Evolutionary conservation across 805 yeast genomes (phyloP), one percentile per base, ranked within the genome.

Genomic region (Metschnikowia kofuensis): DNA sequence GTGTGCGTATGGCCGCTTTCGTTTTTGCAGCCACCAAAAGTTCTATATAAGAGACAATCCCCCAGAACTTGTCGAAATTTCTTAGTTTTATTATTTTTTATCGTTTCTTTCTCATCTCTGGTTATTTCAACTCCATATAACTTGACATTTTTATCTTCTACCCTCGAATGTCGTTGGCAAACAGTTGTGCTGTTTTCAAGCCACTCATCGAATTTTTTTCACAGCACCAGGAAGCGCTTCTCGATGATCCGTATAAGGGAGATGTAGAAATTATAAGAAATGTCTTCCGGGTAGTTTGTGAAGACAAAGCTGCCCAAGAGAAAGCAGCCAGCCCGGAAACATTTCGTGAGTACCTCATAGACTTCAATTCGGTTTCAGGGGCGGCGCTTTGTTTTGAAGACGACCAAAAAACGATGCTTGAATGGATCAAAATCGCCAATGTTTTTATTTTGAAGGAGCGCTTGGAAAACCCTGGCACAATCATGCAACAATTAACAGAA

Each of bases 211-310:
- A 47, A 5, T 54, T 54, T 38, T 13, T 49, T 27, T 39, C 32
- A 13, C 26, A 28, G 2, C 40, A 46, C 26, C 42, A 44, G 32
- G 58, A 51, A 36, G 36, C 49, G 2, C 50, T 56, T 6, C 52
- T 56, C 26, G 48, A 40, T 6, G 51, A 48, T 4, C 59, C 59
- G 0, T 56, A 36, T 44, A 41, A 50, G 1, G 59, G 59, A 2
- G 45, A 52, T 10, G 14, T 52, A 12, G 45, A 48, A 6, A 36
- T 28, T 6, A 48, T 54, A 35, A 31, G 49, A 26, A 41, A 35
- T 32, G 21, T 47, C 34, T 47, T 47, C 31, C 34, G 42, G 2
- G 49, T 12, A 8, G 26, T 15, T 14, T 47, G 49, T 29, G 30
- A 42, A 13, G 38, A 37, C 5, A 43, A 36, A 1, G 7, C 34